Evolutionary conservation across 441 rosid species (phyloP).

Genomic region (Dalechampia spathulata): DNA sequence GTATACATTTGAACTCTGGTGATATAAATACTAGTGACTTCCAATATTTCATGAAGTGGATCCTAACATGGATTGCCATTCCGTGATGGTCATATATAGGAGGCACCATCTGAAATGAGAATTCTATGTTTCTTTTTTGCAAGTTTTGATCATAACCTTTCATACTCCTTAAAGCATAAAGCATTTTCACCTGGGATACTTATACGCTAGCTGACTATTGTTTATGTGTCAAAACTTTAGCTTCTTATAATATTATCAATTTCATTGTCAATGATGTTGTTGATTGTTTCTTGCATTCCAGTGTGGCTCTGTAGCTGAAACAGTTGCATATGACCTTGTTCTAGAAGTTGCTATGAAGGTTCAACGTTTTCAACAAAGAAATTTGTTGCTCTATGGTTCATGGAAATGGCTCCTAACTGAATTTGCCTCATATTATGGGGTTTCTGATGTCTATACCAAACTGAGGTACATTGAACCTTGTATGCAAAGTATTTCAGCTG

Average conservation of each 20-base stretch:
- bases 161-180: too few relatives aligned
- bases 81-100: not conserved
- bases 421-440: slow-evolving; percentile 91
- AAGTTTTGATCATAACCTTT: not conserved
- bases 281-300: slow-evolving; percentile 25
- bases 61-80: not conserved
- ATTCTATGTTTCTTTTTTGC: not conserved
- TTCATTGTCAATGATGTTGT: slow-evolving; percentile 14
- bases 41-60: not conserved
- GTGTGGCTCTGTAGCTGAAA: slow-evolving; percentile 98
- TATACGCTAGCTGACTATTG: too few relatives aligned
- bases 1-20: not conserved
- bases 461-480: slow-evolving; percentile 43
- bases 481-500: not conserved
- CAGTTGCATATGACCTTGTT: slow-evolving; percentile 91
- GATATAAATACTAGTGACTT: not conserved
- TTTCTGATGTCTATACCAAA: slow-evolving; percentile 87
- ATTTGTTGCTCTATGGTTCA: slow-evolving; percentile 68
- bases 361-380: slow-evolving; percentile 90
- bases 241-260: not conserved
- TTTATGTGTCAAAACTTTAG: too few relatives aligned
- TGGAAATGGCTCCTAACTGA: slow-evolving; percentile 98
- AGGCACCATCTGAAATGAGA: not conserved
- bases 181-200: too few relatives aligned
- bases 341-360: slow-evolving; percentile 90